Evolutionary conservation across 140 eudicot species (phyloP).

Genomic region (Senecio squalidus): DNA sequence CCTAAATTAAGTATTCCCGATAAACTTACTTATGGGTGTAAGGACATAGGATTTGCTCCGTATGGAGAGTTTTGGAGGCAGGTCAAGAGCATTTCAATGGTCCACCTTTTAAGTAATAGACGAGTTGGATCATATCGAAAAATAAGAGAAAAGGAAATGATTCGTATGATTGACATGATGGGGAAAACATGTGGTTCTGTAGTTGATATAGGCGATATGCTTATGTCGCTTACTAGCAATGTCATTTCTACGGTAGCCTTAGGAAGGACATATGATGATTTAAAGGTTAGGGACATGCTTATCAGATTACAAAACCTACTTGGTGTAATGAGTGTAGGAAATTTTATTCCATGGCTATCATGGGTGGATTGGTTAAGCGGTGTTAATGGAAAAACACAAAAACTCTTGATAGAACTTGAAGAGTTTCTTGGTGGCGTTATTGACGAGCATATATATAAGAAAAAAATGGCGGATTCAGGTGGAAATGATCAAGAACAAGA

Average conservation of each 20-base stretch:
- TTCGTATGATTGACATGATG: constrained; percentile 1
- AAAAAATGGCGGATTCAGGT: neutral
- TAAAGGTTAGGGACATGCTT: neutral
- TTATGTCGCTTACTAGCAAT: neutral
- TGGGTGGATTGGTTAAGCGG: too few species aligned
- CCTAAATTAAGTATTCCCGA: constrained; percentile 5
- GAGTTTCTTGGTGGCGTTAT: neutral
- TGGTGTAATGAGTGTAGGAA: neutral
- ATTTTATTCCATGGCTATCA: too few species aligned
- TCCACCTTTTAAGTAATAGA: constrained; percentile 3
- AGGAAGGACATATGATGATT: neutral
- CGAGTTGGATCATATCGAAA: constrained; percentile 16
- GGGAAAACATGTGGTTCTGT: neutral
- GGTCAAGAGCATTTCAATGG: constrained; percentile 8
- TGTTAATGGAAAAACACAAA: neutral
- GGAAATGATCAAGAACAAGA: neutral
- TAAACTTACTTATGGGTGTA: constrained; percentile 2
- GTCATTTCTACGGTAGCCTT: neutral
- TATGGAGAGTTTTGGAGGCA: constrained; percentile 30
- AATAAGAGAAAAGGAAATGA: constrained; percentile 6
- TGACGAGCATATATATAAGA: neutral
- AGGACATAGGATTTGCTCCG: constrained; percentile 15
- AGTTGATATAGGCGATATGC: neutral
- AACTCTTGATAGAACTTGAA: neutral
- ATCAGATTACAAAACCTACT: neutral